Conservation (phyloP, 768 basidiomycete species). For the Boletus rubescentipes region DNA sequence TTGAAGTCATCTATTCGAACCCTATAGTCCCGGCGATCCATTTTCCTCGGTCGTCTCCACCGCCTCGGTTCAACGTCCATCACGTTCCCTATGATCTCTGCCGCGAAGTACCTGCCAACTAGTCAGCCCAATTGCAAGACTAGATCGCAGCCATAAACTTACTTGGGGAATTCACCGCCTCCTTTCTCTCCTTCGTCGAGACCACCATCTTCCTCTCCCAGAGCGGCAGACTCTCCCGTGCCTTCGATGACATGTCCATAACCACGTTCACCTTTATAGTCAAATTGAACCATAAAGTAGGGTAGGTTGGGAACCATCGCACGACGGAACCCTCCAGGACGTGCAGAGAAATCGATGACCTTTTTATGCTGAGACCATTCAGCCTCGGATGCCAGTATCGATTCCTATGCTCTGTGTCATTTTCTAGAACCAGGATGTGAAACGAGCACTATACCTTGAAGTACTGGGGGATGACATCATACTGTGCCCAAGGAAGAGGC, state of each 20-base stretch:
- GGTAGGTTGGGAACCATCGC: conserved; percentile 96
- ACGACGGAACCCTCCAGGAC: conserved; percentile 91
- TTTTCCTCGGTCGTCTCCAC: conserved; percentile 78
- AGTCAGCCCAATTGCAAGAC: conserved; percentile 3
- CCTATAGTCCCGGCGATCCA: conserved; percentile 70
- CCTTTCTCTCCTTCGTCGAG: conserved; percentile 88
- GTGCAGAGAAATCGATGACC: conserved; percentile 86
- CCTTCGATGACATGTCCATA: conserved; percentile 99
- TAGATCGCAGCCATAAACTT: conserved; percentile 20
- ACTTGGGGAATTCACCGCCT: conserved; percentile 89
- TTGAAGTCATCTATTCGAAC: conserved; percentile 70
- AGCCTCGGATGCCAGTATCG: conserved; percentile 86
- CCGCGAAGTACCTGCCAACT: conserved; percentile 80
- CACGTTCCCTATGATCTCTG: conserved; percentile 91
- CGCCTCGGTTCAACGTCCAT: conserved; percentile 82
- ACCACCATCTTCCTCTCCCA: conserved; percentile 62
- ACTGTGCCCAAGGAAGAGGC: conserved; percentile 87
- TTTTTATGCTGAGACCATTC: conserved; percentile 99
- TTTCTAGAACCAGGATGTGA: not conserved
- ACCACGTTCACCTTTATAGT: conserved; percentile 96
- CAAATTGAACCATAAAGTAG: conserved; percentile 99
- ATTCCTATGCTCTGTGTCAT: conserved; percentile 58
- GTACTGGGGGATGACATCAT: conserved; percentile 86
- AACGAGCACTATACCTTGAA: conserved; percentile 62
- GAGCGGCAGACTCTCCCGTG: conserved; percentile 57